These are phyloP conservation scores for Plasmodium coatneyi DNA, from an alignment of 169 alveolate genomes.

Conservation along the genomic window DNA sequence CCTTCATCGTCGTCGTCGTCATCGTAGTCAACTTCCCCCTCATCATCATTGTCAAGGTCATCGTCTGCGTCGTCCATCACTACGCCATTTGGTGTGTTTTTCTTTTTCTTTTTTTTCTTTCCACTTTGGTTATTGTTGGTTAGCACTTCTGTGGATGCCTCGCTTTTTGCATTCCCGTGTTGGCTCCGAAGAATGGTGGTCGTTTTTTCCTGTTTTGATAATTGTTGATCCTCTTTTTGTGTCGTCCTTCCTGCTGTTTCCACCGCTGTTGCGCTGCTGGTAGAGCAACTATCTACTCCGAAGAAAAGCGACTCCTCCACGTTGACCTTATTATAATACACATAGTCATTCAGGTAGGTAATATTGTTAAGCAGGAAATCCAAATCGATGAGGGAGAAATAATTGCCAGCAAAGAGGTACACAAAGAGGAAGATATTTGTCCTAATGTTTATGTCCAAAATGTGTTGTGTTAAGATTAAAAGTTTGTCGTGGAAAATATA, in stretches of 20 bases:
- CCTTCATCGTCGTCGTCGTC: slow-evolving; percentile 5
- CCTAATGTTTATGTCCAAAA: slow-evolving; percentile 58
- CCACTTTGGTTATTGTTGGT: not conserved
- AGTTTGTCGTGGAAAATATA: slow-evolving; percentile 43
- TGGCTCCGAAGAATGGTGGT: not conserved
- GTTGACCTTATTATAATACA: slow-evolving; percentile 39
- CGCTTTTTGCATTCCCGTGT: not conserved
- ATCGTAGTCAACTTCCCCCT: no score
- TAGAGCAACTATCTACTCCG: not conserved
- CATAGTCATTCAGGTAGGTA: slow-evolving; percentile 27
- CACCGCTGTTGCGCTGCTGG: not conserved
- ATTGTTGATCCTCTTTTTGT: not conserved
- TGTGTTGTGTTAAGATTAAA: slow-evolving; percentile 35
- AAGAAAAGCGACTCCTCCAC: slow-evolving; percentile 10
- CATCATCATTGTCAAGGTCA: not conserved
- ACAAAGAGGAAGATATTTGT: slow-evolving; percentile 59
- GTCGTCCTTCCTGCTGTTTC: not conserved
- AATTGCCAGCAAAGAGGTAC: slow-evolving; percentile 50
- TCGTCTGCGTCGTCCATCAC: not conserved
- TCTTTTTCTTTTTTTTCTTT: not conserved
- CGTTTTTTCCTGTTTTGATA: not conserved
- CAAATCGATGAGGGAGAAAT: slow-evolving; percentile 29
- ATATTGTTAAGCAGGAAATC: slow-evolving; percentile 33
- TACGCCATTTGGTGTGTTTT: not conserved
- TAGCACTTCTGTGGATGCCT: not conserved